Conservation (phyloP, 768 basidiomycete genomes). For the Cystoderma amianthinum region DNA sequence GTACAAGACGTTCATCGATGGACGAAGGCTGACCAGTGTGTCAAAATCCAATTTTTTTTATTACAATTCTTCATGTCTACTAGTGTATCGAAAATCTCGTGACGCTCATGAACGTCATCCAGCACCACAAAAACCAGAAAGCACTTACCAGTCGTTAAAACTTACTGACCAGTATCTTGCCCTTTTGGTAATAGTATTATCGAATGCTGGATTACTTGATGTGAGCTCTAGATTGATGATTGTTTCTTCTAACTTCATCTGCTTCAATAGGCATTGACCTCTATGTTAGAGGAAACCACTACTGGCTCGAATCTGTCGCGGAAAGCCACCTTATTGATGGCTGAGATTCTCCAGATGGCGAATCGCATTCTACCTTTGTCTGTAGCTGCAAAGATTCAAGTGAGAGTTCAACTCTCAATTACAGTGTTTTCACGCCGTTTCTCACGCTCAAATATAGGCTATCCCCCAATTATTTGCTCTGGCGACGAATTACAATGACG, state of each 20-base stretch:
- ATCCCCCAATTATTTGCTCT: conserved; percentile 81
- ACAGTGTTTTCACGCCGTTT: neutral
- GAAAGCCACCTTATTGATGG: conserved; percentile 88
- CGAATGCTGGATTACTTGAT: conserved; percentile 84
- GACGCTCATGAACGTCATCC: conserved; percentile 27
- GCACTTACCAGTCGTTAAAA: conserved; percentile 53
- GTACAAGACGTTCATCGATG: conserved; percentile 90
- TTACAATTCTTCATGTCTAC: neutral
- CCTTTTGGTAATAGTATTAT: conserved; percentile 75
- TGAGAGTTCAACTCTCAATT: conserved; percentile 12
- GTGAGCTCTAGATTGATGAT: conserved; percentile 38
- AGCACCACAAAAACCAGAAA: conserved; percentile 33
- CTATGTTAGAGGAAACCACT: conserved; percentile 77
- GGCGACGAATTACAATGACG: conserved; percentile 74
- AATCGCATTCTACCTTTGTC: conserved; percentile 81
- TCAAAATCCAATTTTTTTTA: conserved; percentile 2
- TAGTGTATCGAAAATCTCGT: conserved; percentile 63
- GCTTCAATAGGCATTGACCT: conserved; percentile 73
- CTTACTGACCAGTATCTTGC: conserved; percentile 92
- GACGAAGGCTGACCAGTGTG: conserved; percentile 81
- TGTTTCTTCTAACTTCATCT: conserved; percentile 3
- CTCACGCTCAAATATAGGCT: conserved; percentile 34
- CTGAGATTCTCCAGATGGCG: conserved; percentile 83
- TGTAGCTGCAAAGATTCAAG: conserved; percentile 82
- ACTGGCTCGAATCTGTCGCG: conserved; percentile 69